phyloP scores from a whole-genome alignment of 352 stramenopile genomes.

The Nothophytophthora sp. region DNA sequence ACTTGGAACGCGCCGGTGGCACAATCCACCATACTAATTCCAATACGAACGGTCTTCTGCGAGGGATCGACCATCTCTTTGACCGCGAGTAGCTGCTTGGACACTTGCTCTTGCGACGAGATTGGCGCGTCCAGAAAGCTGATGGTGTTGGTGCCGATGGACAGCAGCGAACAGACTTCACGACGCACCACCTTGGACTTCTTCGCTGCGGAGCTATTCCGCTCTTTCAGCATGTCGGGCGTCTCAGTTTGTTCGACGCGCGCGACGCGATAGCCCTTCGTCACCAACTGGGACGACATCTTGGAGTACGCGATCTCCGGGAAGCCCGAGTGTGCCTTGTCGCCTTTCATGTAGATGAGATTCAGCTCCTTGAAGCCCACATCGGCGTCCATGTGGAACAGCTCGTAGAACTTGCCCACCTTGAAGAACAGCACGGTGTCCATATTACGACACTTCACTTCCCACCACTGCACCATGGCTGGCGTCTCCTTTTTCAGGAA shows the following conservation, averaged over 20 bases:
- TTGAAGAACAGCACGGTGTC: slow-evolving; percentile 99
- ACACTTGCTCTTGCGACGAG: slow-evolving; percentile 49
- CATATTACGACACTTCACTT: slow-evolving; percentile 97
- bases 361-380: slow-evolving; percentile 95
- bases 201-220: slow-evolving; percentile 79
- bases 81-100: slow-evolving; percentile 60
- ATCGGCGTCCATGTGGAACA: slow-evolving; percentile 99
- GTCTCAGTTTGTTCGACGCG: slow-evolving; percentile 99
- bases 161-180: slow-evolving; percentile 97
- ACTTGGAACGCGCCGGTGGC: slow-evolving; percentile 93
- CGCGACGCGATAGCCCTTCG: slow-evolving; percentile 96
- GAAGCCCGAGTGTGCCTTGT: slow-evolving; percentile 98
- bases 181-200: slow-evolving; percentile 91
- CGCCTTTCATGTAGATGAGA: slow-evolving; percentile 99
- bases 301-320: slow-evolving; percentile 98
- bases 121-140: slow-evolving; percentile 93
- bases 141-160: slow-evolving; percentile 94
- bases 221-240: slow-evolving; percentile 95
- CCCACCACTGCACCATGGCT: slow-evolving; percentile 98
- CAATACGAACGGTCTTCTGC: slow-evolving; percentile 76
- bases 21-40: slow-evolving; percentile 96
- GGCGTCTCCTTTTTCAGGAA: slow-evolving; percentile 93
- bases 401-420: slow-evolving; percentile 97
- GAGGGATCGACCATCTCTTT: slow-evolving; percentile 73
- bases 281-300: slow-evolving; percentile 94